Conservation (phyloP, 176 grass and related monocot species). For the Echinochloa phyllopogon region DNA sequence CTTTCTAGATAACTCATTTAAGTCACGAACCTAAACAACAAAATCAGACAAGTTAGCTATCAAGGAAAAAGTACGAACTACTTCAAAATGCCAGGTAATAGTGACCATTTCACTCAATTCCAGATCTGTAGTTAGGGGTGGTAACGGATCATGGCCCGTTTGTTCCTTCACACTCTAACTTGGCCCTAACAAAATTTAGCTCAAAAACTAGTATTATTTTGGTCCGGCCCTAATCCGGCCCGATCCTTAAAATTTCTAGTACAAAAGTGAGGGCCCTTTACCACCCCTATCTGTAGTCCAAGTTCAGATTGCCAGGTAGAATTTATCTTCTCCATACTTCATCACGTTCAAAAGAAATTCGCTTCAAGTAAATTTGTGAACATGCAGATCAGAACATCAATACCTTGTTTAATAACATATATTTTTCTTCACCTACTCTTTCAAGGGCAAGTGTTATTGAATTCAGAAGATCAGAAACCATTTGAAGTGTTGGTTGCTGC, state of each 20-base stretch:
- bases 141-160: too few relatives aligned
- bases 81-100: background rate
- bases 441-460: conserved; percentile 68
- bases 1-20: conserved; percentile 65
- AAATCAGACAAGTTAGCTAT: conserved; percentile 23
- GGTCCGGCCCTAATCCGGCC: too few relatives aligned
- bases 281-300: background rate
- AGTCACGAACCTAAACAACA: conserved; percentile 48
- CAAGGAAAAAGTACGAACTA: background rate
- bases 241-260: too few relatives aligned
- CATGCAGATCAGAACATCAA: background rate
- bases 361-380: conserved; percentile 12
- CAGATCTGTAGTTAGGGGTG: background rate
- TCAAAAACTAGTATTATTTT: too few relatives aligned
- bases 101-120: background rate
- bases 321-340: background rate
- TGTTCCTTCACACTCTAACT: too few relatives aligned
- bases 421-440: conserved; percentile 87
- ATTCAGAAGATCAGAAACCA: conserved; percentile 76
- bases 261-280: too few relatives aligned
- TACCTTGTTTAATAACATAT: conserved; percentile 96
- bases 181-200: too few relatives aligned
- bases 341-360: background rate
- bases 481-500: conserved; percentile 76
- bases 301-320: background rate